These are phyloP conservation scores for Ustilago curta DNA, from an alignment of 1,284 basidiomycete species.

Conservation along the genomic window DNA sequence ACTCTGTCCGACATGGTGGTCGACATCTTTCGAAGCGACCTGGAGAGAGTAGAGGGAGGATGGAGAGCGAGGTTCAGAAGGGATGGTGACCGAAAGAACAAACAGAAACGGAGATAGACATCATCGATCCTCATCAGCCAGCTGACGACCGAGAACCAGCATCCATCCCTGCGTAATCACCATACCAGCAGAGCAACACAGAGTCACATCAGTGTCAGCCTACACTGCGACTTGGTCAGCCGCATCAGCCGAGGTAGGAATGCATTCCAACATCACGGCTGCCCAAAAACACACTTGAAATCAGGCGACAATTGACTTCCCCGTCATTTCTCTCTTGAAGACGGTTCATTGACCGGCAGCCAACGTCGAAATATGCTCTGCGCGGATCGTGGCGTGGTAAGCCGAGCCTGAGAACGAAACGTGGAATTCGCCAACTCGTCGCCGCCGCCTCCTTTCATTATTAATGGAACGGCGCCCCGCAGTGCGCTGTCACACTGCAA, in stretches of 20 bases:
- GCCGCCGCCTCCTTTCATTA: no score
- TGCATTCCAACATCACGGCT: not conserved
- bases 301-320: constrained; percentile 6
- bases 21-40: constrained; percentile 23
- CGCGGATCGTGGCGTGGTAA: no score
- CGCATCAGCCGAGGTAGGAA: not conserved
- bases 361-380: no score
- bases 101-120: no score
- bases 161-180: no score
- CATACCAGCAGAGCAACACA: not conserved
- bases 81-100: not conserved
- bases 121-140: no score
- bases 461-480: no score
- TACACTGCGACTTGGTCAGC: not conserved
- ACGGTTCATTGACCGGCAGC: constrained; percentile 4
- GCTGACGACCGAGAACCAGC: no score
- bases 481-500: no score
- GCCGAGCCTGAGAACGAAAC: no score
- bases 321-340: not conserved
- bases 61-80: not conserved
- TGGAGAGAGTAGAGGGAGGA: not conserved
- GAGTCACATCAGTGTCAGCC: not conserved
- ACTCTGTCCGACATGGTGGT: constrained; percentile 26
- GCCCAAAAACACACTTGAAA: not conserved
- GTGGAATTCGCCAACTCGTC: no score